A percentile compares a stretch with the other conserved stretches of the same genome.
Conservation (phyloP, 768 basidiomycete species). For the Dentipellis sp. region DNA sequence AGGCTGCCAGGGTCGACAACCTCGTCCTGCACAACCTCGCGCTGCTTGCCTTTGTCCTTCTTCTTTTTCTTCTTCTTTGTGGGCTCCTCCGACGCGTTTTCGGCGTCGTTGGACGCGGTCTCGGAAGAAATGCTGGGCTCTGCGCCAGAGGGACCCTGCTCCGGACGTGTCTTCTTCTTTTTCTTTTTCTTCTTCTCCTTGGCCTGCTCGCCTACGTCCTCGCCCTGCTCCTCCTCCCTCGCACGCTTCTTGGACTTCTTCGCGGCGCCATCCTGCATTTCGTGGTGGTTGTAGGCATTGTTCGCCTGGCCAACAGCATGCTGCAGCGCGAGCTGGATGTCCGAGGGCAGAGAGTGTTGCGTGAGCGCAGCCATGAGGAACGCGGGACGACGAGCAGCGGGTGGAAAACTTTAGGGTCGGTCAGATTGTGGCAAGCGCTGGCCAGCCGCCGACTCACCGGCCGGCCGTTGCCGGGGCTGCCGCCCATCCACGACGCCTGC, state of each 20-base stretch:
- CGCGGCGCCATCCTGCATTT: slow-evolving; percentile 10
- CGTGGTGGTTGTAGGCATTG: slow-evolving; percentile 24
- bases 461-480: too few species aligned
- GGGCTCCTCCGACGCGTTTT: slow-evolving; percentile 1
- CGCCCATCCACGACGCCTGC: too few species aligned
- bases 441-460: too few species aligned
- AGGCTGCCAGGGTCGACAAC: slow-evolving; percentile 1
- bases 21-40: slow-evolving; percentile 20
- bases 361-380: slow-evolving; percentile 4
- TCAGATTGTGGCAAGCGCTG: neutral
- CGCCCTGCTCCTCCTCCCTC: slow-evolving; percentile 11
- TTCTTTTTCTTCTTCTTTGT: slow-evolving; percentile 25
- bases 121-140: neutral
- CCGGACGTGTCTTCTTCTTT: slow-evolving; percentile 22
- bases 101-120: slow-evolving; percentile 18
- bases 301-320: slow-evolving; percentile 39
- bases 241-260: slow-evolving; percentile 28
- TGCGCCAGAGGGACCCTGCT: neutral
- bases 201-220: slow-evolving; percentile 7
- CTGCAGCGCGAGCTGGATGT: slow-evolving; percentile 42
- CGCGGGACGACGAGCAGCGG: neutral
- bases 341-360: slow-evolving; percentile 25
- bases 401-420: slow-evolving; percentile 5
- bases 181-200: slow-evolving; percentile 21
- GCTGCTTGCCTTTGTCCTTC: slow-evolving; percentile 27